Evolutionary conservation across 441 rosid genomes (phyloP), one percentile per base, ranked within the genome.

Genomic region (Dalechampia spathulata): DNA sequence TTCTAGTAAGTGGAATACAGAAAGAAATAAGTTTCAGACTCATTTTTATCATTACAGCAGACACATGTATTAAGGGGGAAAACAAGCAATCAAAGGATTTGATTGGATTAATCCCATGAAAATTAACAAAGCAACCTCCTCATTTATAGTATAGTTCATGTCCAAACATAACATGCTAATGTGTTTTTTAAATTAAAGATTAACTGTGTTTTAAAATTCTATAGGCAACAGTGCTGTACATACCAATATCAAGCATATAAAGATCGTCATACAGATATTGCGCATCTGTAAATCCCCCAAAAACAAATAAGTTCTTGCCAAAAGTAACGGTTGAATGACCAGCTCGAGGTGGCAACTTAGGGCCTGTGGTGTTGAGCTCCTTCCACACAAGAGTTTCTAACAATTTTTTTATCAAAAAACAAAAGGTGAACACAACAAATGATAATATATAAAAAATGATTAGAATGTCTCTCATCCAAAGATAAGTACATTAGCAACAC

Each of bases 221-320:
- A 55, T 46, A 13, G 34, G 42, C 40, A 70, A 60, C 22, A 38
- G 36, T 11, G 49, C 39, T 56, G 57, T 41, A 71, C 91, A 23
- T 85, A 90, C 99, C 99, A 42, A 83, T 64, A 78, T 92, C 92
- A 69, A 92, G 92, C 78, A 82, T 75, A 62, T 80, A 78, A 16
- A 89, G 74, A 60, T 89, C 97, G 64, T 89, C 87, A 23, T 84
- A 86, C 39, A 88, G 77, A 71, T 83, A 86, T 74, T 92, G 96
- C 48, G 92, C 86, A 72, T 86, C 90, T 0, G 94, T 80, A 73
- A 85, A 89, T 69, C 97, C 97, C 60, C 99, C 99, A 74, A 83
- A 89, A 45, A 92, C 94, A 72, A 83, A 86, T 46, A 92, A 68
- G 60, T 80, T 76, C 75, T 80, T 92, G 72, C 99, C 92, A 68